Base-by-base conservation (phyloP, 306 rosid genomes). In the Castanea crenata region DNA sequence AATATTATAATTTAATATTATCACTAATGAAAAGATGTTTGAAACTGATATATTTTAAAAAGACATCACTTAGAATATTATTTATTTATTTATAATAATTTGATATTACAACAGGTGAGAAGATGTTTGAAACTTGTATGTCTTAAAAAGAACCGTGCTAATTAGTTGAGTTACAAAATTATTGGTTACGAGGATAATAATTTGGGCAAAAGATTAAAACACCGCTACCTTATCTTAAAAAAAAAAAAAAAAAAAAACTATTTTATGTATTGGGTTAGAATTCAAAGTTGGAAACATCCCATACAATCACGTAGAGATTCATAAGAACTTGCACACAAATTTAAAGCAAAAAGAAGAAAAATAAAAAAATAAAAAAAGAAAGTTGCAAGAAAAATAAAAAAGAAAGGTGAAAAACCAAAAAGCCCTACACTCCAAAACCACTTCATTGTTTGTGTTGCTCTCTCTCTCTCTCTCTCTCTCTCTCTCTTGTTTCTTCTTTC, bases 351-450 rank as follows among this genome's bases (percentile, higher is more conserved):
- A 52, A 27, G 59, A 29, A 10, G 3, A 70, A 27, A n/a, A 18
- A 13, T 10, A 15, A 29, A 73, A 8, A 79, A 8, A 31, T 2
- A 5, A 3, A 11, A 9, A 5, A 13, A 44, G 5, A 6, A 55
- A 20, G 21, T 46, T 54, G 63, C 55, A 38, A 51, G 57, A 6
- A 20, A 18, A 64, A 12, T 1, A 70, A 69, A 44, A 75, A 55
- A 61, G 10, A 74, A 72, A 69, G 5, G 4, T 18, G 55, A 73
- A 77, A 29, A 76, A 69, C 77, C 54, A 74, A 83, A 88, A 80
- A 83, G 88, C 82, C 84, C 76, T 69, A 72, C 78, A 68, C 55
- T 89, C 68, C 68, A 23, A 78, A 78, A 73, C 78, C 83, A 76
- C 84, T 86, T 77, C 80, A 80, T 76, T 81, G 46, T 41, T 41